Percentiles rank a stretch among this genome's conserved stretches.
phyloP scores from a whole-genome alignment of 805 yeast genomes.

The Blastobotrys mokoenaii region DNA sequence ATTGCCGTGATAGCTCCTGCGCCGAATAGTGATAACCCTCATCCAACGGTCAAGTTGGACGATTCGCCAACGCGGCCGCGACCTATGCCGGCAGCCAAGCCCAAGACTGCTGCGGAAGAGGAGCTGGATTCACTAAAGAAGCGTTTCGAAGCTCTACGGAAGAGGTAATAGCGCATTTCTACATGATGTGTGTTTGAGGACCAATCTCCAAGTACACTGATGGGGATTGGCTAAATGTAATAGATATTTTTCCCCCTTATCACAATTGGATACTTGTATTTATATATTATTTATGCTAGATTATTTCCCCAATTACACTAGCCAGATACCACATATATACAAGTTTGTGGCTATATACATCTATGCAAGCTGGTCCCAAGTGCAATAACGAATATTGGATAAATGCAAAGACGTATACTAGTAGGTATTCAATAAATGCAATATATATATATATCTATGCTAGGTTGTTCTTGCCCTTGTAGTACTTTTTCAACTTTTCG shows the following conservation, averaged over 20 bases:
- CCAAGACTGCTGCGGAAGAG: slow-evolving; percentile 17
- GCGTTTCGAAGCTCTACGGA: slow-evolving; percentile 70
- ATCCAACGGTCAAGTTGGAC: slow-evolving; percentile 20
- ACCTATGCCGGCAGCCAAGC: slow-evolving; percentile 5
- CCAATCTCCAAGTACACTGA: too few relatives aligned
- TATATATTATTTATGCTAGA: too few relatives aligned
- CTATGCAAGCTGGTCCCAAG: neutral
- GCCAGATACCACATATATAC: too few relatives aligned
- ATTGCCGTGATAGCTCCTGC: slow-evolving; percentile 26
- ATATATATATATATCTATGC: neutral
- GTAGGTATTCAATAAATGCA: neutral
- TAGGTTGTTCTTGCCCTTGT: slow-evolving; percentile 5
- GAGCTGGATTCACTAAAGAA: slow-evolving; percentile 61
- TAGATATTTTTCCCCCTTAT: too few relatives aligned
- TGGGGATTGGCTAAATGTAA: too few relatives aligned
- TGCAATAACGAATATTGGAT: neutral
- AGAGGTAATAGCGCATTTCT: slow-evolving; percentile 8
- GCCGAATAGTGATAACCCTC: slow-evolving; percentile 27
- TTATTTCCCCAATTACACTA: too few relatives aligned
- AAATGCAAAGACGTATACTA: neutral
- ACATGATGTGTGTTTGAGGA: too few relatives aligned
- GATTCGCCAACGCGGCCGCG: slow-evolving; percentile 5
- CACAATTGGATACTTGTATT: too few relatives aligned
- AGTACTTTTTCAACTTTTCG: slow-evolving; percentile 48
- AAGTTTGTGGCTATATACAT: neutral